Conservation (phyloP, 1,284 basidiomycete genomes). For the Pascua sp. region DNA sequence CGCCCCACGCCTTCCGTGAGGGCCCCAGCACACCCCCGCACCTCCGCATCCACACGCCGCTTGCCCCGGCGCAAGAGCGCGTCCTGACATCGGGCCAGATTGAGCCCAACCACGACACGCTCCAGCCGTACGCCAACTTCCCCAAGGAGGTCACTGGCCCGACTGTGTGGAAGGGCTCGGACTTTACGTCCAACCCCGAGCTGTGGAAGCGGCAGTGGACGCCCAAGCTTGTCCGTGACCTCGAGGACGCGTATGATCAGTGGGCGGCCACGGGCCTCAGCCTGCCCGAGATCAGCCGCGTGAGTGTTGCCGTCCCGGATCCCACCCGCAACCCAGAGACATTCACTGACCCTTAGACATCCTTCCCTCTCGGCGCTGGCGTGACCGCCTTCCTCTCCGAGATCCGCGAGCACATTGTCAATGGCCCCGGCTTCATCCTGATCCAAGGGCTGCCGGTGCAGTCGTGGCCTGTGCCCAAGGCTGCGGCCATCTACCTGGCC, state of each 20-base stretch:
- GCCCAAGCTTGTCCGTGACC: conserved; percentile 22
- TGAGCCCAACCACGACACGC: conserved; percentile 21
- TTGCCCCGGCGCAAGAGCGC: background rate
- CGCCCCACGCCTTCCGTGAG: too few relatives aligned
- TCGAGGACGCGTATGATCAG: conserved; percentile 29
- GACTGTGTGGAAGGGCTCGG: conserved; percentile 37
- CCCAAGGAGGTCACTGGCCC: conserved; percentile 42
- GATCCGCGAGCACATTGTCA: conserved; percentile 30
- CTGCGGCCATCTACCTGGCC: conserved; percentile 49
- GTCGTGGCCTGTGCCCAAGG: conserved; percentile 44
- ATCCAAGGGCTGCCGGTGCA: conserved; percentile 50
- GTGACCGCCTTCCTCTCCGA: conserved; percentile 22
- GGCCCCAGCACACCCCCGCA: too few relatives aligned
- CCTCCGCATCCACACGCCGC: too few relatives aligned
- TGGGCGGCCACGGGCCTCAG: conserved; percentile 23
- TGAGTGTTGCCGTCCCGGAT: conserved; percentile 10
- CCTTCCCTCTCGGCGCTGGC: conserved; percentile 25
- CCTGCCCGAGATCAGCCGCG: conserved; percentile 31
- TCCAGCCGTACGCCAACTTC: conserved; percentile 39
- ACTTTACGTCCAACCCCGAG: conserved; percentile 24
- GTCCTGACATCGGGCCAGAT: conserved; percentile 33
- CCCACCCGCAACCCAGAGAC: background rate
- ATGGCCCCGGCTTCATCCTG: conserved; percentile 48
- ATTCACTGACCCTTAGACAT: conserved; percentile 13
- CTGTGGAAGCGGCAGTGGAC: conserved; percentile 35